Base-by-base conservation (phyloP, 1,284 basidiomycete genomes). In the Limonomyces culmigenus region DNA sequence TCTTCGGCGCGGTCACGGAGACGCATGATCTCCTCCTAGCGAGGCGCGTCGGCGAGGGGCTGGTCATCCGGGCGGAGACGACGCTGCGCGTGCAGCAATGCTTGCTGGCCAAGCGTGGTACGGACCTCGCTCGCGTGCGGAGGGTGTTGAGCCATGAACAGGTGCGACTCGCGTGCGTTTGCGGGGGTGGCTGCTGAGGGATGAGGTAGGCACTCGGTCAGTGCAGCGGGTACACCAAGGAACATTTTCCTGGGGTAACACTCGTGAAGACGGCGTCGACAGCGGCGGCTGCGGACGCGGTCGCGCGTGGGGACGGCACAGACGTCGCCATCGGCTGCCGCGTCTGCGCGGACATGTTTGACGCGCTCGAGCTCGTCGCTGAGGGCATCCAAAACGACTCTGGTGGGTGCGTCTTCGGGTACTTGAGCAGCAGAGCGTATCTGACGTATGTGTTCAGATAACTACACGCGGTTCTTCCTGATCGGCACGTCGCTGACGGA, bases 111-210 rank as follows among this genome's bases (percentile, higher is more conserved):
- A 65, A 63, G 34, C 52, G 52, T 30, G 80, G 77, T 6, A 63
- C 68, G 27, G 55, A 60, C 41, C 42, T 70, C 14, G 50, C 59
- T 34, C 55, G 72, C 36, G 61, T 81, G 14, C 56, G 60, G 38
- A 56, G 53, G 36, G 60, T 84, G 10, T 47, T 79, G 43, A 84
- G 80, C 52, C 79, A 84, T 43, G 80, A 83, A 48, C 80, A 84
- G 59, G 79, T 48, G n/a, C 2, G 14, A 5, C 19, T 19, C 16
- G 3, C 11, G 21, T 17, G 15, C 14, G 11, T 18, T 14, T 18
- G 3, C 20, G 23, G 14, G 33, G 14, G 23, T 19, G 17, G 10
- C 6, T 10, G 5, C n/a, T 18, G 23, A 36, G 23, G 23, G n/a
- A 27, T n/a, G 5, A 33, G 30, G 11, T 44, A 85, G 80, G 80